Evolutionary conservation across 2,329 filamentous ascomycete genomes (phyloP).

Genomic region (Tolypocladium pustulatum): DNA sequence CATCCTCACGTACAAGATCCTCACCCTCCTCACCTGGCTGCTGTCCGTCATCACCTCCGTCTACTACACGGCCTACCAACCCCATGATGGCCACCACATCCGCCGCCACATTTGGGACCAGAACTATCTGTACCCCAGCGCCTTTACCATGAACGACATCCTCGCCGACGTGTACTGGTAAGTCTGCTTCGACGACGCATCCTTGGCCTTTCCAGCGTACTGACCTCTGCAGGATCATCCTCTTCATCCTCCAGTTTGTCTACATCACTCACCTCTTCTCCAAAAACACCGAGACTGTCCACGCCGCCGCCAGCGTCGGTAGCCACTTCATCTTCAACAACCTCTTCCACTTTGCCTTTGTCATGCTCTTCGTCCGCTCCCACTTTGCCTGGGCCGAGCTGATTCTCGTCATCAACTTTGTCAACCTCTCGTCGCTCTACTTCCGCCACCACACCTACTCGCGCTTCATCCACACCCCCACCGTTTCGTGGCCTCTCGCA

Average conservation of each 20-base stretch:
- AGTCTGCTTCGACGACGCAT: not conserved
- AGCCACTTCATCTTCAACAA: slow-evolving; percentile 82
- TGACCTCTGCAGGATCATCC: slow-evolving; percentile 45
- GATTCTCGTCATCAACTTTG: slow-evolving; percentile 68
- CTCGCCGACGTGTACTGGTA: slow-evolving; percentile 69
- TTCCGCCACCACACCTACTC: slow-evolving; percentile 67
- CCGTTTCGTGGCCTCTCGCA: slow-evolving; percentile 64
- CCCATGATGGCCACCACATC: slow-evolving; percentile 48
- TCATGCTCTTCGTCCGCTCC: slow-evolving; percentile 70
- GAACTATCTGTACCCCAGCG: slow-evolving; percentile 55
- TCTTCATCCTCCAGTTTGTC: slow-evolving; percentile 65
- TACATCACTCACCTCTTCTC: slow-evolving; percentile 73
- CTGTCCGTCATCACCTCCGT: slow-evolving; percentile 61
- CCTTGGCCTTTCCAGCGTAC: not conserved
- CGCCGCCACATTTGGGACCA: slow-evolving; percentile 64
- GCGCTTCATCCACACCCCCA: slow-evolving; percentile 64
- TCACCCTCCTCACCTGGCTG: slow-evolving; percentile 65
- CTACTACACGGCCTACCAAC: slow-evolving; percentile 60
- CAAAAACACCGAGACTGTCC: slow-evolving; percentile 48
- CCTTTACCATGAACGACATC: slow-evolving; percentile 62
- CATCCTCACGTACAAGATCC: slow-evolving; percentile 63
- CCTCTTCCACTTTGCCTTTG: slow-evolving; percentile 68
- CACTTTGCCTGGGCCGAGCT: slow-evolving; percentile 69
- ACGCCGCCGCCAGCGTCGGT: slow-evolving; percentile 65
- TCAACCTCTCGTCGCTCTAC: slow-evolving; percentile 70